Conservation (phyloP, 2,329 filamentous ascomycete genomes). For the Pseudogymnoascus sp. region DNA sequence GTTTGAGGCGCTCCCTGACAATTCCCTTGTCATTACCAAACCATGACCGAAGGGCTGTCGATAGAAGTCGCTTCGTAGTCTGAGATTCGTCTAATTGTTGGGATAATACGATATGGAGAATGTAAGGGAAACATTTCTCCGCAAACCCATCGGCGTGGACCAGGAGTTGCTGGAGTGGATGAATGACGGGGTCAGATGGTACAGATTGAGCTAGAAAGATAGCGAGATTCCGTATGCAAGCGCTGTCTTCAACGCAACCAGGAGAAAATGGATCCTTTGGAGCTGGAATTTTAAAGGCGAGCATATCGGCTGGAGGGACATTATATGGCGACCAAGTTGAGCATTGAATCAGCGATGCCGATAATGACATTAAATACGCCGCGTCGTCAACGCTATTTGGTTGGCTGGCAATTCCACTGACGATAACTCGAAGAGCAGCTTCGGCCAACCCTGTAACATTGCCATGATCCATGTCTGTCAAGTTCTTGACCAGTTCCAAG, state of each 20-base stretch:
- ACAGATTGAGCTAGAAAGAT: constrained; percentile 52
- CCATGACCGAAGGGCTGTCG: constrained; percentile 55
- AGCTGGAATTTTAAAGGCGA: neutral
- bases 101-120: constrained; percentile 73
- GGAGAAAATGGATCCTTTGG: constrained; percentile 15
- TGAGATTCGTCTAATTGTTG: constrained; percentile 57
- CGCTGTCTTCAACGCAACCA: constrained; percentile 34
- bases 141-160: constrained; percentile 60
- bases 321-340: constrained; percentile 51
- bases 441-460: constrained; percentile 51
- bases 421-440: constrained; percentile 47
- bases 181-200: constrained; percentile 58
- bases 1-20: constrained; percentile 55
- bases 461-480: constrained; percentile 51
- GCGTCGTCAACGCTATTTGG: constrained; percentile 11
- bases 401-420: constrained; percentile 33
- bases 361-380: constrained; percentile 27
- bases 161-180: constrained; percentile 59
- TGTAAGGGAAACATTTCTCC: constrained; percentile 67
- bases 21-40: constrained; percentile 41
- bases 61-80: constrained; percentile 53
- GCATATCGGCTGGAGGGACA: constrained; percentile 45
- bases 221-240: constrained; percentile 57
- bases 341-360: constrained; percentile 42
- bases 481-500: constrained; percentile 50